Evolutionary conservation across 352 stramenopile species (phyloP).

Genomic region (Plasmopara muralis): DNA sequence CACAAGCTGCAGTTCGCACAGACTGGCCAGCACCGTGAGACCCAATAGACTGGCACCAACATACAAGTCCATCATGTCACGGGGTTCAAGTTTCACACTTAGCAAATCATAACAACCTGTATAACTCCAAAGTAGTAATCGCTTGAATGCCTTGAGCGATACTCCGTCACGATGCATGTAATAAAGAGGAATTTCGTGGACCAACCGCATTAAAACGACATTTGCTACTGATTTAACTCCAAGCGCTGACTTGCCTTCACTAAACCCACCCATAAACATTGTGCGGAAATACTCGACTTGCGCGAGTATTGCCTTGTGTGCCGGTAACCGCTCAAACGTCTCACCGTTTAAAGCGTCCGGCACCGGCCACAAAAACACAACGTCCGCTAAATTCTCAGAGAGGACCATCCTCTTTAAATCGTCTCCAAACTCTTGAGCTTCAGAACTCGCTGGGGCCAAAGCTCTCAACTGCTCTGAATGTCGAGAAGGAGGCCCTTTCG

Average conservation of each 20-base stretch:
- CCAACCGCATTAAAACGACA: not conserved
- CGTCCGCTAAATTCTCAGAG: constrained; percentile 40
- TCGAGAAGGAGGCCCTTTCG: constrained; percentile 14
- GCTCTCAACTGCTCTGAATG: constrained; percentile 10
- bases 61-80: constrained; percentile 67
- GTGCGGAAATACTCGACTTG: constrained; percentile 79
- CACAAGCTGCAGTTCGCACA: constrained; percentile 59
- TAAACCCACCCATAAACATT: constrained; percentile 79
- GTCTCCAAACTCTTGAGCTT: constrained; percentile 38
- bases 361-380: constrained; percentile 73
- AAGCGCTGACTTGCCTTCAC: constrained; percentile 38
- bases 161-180: constrained; percentile 73
- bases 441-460: constrained; percentile 15
- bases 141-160: constrained; percentile 54
- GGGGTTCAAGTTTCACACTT: constrained; percentile 35
- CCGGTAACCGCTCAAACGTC: constrained; percentile 36
- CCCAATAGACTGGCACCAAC: constrained; percentile 54
- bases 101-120: constrained; percentile 50
- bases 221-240: constrained; percentile 1
- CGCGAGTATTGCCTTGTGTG: constrained; percentile 64
- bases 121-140: constrained; percentile 64
- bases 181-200: constrained; percentile 58
- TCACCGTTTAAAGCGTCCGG: constrained; percentile 13
- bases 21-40: constrained; percentile 41
- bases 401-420: constrained; percentile 54